A percentile compares a stretch with the other conserved stretches of the same genome.
These are phyloP conservation scores for Kalmanozyma brasiliensis DNA, from an alignment of 1,284 basidiomycete genomes.

Conservation along the genomic window DNA sequence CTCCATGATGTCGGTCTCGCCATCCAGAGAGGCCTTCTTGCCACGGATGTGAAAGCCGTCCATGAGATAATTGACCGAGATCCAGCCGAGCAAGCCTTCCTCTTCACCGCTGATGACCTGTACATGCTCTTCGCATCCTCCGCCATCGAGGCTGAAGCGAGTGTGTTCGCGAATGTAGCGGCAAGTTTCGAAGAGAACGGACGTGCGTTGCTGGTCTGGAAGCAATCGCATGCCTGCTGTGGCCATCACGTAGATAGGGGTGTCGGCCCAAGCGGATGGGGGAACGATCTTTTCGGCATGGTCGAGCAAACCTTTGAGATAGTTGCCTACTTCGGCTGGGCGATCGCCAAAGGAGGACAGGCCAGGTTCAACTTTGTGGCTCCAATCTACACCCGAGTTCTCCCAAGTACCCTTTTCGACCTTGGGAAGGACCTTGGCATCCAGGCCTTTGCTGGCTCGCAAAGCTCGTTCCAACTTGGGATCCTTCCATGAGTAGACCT, in stretches of 20 bases:
- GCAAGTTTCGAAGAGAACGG: slow-evolving; percentile 81
- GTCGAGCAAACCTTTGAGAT: slow-evolving; percentile 83
- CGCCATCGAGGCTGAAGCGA: slow-evolving; percentile 73
- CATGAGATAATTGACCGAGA: slow-evolving; percentile 97
- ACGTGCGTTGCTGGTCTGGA: slow-evolving; percentile 76
- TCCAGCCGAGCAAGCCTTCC: slow-evolving; percentile 98
- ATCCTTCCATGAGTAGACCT: slow-evolving; percentile 97
- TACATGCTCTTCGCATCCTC: slow-evolving; percentile 82
- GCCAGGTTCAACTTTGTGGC: slow-evolving; percentile 93
- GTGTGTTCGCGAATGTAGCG: slow-evolving; percentile 83
- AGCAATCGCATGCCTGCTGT: slow-evolving; percentile 97
- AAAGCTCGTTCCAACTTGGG: slow-evolving; percentile 72
- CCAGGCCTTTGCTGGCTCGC: slow-evolving; percentile 57
- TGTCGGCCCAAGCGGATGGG: slow-evolving; percentile 81
- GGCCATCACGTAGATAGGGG: slow-evolving; percentile 91
- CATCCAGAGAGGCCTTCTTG: slow-evolving; percentile 38
- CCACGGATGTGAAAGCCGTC: slow-evolving; percentile 79
- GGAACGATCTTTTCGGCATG: slow-evolving; percentile 88
- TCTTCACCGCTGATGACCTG: slow-evolving; percentile 97
- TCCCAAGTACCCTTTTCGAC: slow-evolving; percentile 91
- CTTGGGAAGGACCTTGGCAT: slow-evolving; percentile 74
- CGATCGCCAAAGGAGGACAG: slow-evolving; percentile 83
- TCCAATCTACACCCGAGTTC: slow-evolving; percentile 76
- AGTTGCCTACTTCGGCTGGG: slow-evolving; percentile 77
- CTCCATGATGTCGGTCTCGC: slow-evolving; percentile 57